Conservation (phyloP, 2,329 filamentous ascomycete genomes). For the Mycosphaerella sp. region DNA sequence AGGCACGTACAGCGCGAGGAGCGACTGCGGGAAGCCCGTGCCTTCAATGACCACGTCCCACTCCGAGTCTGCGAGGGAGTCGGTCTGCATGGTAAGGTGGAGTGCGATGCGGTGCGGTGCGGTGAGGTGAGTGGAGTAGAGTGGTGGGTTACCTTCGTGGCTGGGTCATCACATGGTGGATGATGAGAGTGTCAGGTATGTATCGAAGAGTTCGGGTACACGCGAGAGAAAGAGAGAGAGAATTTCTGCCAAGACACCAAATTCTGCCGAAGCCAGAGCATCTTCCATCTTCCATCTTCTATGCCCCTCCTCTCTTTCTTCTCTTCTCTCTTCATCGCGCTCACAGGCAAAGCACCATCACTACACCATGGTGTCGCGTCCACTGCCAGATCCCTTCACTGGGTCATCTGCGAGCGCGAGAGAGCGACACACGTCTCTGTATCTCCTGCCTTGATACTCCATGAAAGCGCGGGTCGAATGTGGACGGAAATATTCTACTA, state of each 20-base stretch:
- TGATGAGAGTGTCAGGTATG: neutral
- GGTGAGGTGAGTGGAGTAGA: too few relatives aligned
- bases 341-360: slow-evolving; percentile 23
- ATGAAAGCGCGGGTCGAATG: slow-evolving; percentile 44
- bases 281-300: too few relatives aligned
- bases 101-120: neutral
- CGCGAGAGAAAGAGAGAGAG: neutral
- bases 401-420: slow-evolving; percentile 36
- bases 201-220: neutral
- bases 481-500: slow-evolving; percentile 5
- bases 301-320: slow-evolving; percentile 13
- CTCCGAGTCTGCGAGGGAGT: slow-evolving; percentile 44
- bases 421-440: slow-evolving; percentile 44
- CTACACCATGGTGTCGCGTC: slow-evolving; percentile 22
- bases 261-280: too few relatives aligned
- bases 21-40: slow-evolving; percentile 48
- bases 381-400: slow-evolving; percentile 38
- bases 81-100: slow-evolving; percentile 33
- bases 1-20: slow-evolving; percentile 47
- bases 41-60: slow-evolving; percentile 51
- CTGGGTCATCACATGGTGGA: slow-evolving; percentile 1
- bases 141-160: too few relatives aligned
- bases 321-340: slow-evolving; percentile 28
- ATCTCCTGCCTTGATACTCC: slow-evolving; percentile 47
- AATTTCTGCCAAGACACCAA: too few relatives aligned